Evolutionary conservation across 2,329 filamentous ascomycete species (phyloP), one percentile per base, ranked within the genome.

Genomic region (Trichophyton mentagrophytes): DNA sequence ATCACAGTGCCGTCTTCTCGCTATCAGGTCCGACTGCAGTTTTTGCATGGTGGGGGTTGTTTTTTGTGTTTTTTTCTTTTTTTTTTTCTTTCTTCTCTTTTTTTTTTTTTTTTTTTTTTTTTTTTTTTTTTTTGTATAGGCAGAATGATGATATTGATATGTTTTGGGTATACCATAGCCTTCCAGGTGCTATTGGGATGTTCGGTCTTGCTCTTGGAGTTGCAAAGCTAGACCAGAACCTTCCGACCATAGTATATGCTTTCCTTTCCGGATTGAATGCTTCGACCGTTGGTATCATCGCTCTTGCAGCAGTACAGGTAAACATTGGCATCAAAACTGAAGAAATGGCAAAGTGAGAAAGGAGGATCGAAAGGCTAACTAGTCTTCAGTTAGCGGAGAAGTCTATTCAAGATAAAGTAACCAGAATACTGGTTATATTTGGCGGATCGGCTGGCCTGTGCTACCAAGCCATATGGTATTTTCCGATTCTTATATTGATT

Each of bases 381-480:
- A 30, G 8, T n/a, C 8, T 51, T 0, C 75, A 87, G 68, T 76
- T 90, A 0, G 80, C 85, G 0, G 76, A 84, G 13, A 88, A 88
- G 65, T 81, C 86, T 0, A 85, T 89, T 60, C 84, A 80, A 0
- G 86, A 89, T 67, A 76, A 76, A 20, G 56, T 87, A 2, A 85
- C 86, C 0, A 75, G 86, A 1, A 73, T 85, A 0, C 65, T 89
- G 1, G 82, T 90, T 0, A 85, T 88, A 11, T 67, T 85, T 5
- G 80, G 81, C 2, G 87, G 77, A 0, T 77, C 80, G 7, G 85
- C 85, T 0, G 87, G 86, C 0, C 72, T 90, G 65, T 76, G 87
- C 57, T 89, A 89, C 66, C 88, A 84, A 57, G 82, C 85, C 0
- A 72, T 90, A 0, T 90, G 87, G 87, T 90, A 87, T 65, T 90